Conservation (phyloP, 2,329 filamentous ascomycete species). For the Madurella fahalii region DNA sequence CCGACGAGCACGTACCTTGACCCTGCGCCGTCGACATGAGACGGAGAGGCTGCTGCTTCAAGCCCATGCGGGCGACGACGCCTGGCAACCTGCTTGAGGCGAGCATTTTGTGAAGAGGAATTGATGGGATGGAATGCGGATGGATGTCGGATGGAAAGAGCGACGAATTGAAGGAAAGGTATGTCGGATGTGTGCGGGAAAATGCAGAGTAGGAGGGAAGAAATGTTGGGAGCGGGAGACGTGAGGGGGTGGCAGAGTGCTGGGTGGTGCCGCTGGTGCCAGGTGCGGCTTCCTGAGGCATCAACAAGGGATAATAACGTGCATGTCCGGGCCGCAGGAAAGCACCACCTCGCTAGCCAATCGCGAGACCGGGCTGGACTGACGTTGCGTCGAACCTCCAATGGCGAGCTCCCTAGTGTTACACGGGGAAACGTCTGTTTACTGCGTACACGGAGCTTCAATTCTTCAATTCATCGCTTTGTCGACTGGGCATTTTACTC, state of each 20-base stretch:
- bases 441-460: no score
- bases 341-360: background rate
- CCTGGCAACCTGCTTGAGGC: slow-evolving; percentile 23
- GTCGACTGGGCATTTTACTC: no score
- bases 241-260: background rate
- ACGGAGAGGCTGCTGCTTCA: slow-evolving; percentile 24
- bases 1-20: slow-evolving; percentile 19
- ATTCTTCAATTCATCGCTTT: no score
- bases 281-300: background rate
- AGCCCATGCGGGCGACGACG: slow-evolving; percentile 23
- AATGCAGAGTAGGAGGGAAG: slow-evolving; percentile 5
- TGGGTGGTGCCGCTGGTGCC: background rate
- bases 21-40: slow-evolving; percentile 23
- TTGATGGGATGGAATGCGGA: slow-evolving; percentile 1
- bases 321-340: background rate
- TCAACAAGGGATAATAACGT: background rate
- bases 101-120: slow-evolving; percentile 21
- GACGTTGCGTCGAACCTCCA: no score
- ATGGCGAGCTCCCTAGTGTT: no score
- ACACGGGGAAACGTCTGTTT: no score
- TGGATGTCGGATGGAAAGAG: slow-evolving; percentile 1
- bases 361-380: background rate
- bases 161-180: background rate
- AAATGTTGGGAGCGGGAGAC: background rate
- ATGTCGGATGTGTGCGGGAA: slow-evolving; percentile 12